These are phyloP conservation scores for Gastrolobium bilobum DNA, from an alignment of 306 rosid species.

Conservation along the genomic window DNA sequence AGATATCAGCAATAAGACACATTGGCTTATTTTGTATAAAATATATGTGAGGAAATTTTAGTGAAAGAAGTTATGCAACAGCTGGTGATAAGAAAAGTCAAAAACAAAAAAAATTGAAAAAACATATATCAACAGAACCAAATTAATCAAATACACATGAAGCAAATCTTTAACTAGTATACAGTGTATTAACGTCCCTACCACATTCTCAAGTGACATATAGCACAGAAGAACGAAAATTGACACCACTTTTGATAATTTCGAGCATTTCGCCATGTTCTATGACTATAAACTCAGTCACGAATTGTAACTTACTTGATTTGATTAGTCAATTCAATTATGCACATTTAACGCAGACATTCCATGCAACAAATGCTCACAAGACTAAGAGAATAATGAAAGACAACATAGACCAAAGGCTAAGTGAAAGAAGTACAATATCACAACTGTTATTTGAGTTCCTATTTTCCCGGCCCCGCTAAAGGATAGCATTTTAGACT, in stretches of 20 bases:
- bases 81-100: conserved; percentile 17
- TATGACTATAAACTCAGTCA: neutral
- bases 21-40: conserved; percentile 28
- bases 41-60: neutral
- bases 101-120: neutral
- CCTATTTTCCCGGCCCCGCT: neutral
- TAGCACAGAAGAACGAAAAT: conserved; percentile 20
- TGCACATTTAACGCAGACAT: neutral
- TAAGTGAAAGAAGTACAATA: neutral
- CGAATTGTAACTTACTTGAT: conserved; percentile 16
- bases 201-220: conserved; percentile 9
- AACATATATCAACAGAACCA: neutral
- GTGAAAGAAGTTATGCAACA: conserved; percentile 16
- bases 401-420: neutral
- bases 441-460: neutral
- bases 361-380: conserved; percentile 2
- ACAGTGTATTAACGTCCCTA: conserved; percentile 1
- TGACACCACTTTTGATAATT: conserved; percentile 1
- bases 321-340: conserved; percentile 22
- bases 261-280: neutral
- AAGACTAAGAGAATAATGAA: conserved; percentile 7
- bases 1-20: conserved; percentile 46
- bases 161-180: conserved; percentile 12
- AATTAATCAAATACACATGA: neutral
- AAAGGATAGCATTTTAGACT: neutral